Percentiles rank a stretch among this genome's conserved stretches.
phyloP scores from a whole-genome alignment of 2,329 filamentous ascomycete genomes.

The Tolypocladium sp. region DNA sequence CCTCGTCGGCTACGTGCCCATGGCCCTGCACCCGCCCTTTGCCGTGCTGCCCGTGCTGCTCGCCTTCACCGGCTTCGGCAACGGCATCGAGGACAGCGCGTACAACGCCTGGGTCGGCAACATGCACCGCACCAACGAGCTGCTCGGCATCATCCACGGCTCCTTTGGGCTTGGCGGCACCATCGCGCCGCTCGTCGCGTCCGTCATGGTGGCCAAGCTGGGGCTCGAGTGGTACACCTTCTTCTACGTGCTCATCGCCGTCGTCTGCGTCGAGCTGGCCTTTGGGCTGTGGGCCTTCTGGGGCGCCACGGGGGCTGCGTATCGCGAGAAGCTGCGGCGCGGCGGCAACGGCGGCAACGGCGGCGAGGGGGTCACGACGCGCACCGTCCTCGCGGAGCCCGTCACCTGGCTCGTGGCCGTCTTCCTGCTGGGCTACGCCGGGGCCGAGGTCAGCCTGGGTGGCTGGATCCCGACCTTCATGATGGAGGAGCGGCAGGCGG shows the following conservation, averaged over 20 bases:
- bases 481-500: slow-evolving; percentile 63
- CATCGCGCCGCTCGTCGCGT: slow-evolving; percentile 60
- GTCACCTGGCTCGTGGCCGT: slow-evolving; percentile 64
- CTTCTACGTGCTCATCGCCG: slow-evolving; percentile 64
- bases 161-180: slow-evolving; percentile 66
- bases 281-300: slow-evolving; percentile 51
- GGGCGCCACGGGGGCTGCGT: slow-evolving; percentile 46
- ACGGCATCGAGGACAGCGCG: slow-evolving; percentile 54
- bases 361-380: slow-evolving; percentile 34
- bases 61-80: slow-evolving; percentile 62
- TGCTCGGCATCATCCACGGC: slow-evolving; percentile 64
- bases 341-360: slow-evolving; percentile 13
- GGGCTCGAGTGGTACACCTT: slow-evolving; percentile 60
- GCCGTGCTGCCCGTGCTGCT: slow-evolving; percentile 56
- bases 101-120: slow-evolving; percentile 58
- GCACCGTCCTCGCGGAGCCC: slow-evolving; percentile 33
- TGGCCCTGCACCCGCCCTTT: slow-evolving; percentile 61
- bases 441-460: slow-evolving; percentile 65
- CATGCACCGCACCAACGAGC: slow-evolving; percentile 63
- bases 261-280: slow-evolving; percentile 46
- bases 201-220: slow-evolving; percentile 59
- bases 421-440: slow-evolving; percentile 73
- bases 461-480: slow-evolving; percentile 83
- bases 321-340: slow-evolving; percentile 26
- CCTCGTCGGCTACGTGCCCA: slow-evolving; percentile 55